A percentile compares a stretch with the other conserved stretches of the same genome.
Evolutionary conservation across 352 stramenopile species (phyloP).

Genomic region (Lagenidium giganteum): DNA sequence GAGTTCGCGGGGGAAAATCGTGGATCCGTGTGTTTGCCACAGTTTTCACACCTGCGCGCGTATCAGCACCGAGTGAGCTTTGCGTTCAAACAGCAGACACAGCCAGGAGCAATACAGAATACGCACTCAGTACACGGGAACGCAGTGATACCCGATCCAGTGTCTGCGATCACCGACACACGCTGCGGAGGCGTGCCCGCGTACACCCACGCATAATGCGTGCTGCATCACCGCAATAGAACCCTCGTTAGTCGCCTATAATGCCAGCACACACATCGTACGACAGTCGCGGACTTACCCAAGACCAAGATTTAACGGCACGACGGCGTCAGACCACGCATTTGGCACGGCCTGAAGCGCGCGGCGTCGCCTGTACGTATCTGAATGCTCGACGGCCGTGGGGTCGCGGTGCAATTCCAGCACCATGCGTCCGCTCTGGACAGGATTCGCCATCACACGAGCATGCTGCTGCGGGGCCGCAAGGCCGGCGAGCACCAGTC

Average conservation of each 20-base stretch:
- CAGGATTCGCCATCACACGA: slow-evolving; percentile 5
- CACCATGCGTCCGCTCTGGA: no score
- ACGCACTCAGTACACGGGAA: slow-evolving; percentile 75
- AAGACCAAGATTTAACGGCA: slow-evolving; percentile 58
- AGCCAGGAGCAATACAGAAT: no score
- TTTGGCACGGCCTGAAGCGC: slow-evolving; percentile 54
- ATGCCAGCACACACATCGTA: slow-evolving; percentile 5
- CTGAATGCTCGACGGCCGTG: slow-evolving; percentile 13
- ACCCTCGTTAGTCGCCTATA: no score
- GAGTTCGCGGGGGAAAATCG: slow-evolving; percentile 56
- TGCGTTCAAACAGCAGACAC: no score
- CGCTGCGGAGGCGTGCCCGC: slow-evolving; percentile 71
- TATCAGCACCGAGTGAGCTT: not conserved
- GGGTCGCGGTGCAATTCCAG: slow-evolving; percentile 16
- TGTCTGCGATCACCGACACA: slow-evolving; percentile 81
- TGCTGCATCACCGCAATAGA: slow-evolving; percentile 35
- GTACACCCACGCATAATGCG: slow-evolving; percentile 85
- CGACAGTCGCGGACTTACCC: slow-evolving; percentile 30
- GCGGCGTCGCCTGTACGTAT: slow-evolving; percentile 39
- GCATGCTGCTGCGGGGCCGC: not conserved
- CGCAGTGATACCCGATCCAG: slow-evolving; percentile 69
- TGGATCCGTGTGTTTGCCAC: slow-evolving; percentile 70
- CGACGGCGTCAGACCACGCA: no score
- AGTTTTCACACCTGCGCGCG: slow-evolving; percentile 39
- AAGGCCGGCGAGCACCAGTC: not conserved